Evolutionary conservation across 2,329 filamentous ascomycete genomes (phyloP).

Genomic region (Hypoxylon rubiginosum): DNA sequence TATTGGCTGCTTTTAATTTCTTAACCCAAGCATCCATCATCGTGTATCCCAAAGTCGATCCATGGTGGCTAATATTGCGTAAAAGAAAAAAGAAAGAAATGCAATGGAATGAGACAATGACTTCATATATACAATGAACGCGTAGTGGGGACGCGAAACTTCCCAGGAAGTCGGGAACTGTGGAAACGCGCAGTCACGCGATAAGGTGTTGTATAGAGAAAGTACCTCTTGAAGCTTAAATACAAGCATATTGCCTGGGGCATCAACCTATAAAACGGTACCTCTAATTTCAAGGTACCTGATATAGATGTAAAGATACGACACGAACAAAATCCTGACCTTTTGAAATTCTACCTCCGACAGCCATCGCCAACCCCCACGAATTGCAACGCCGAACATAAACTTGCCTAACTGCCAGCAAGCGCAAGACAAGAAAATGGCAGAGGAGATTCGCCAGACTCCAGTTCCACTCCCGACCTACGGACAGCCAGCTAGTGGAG

Average conservation of each 20-base stretch:
- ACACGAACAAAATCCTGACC: background rate
- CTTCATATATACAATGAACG: constrained; percentile 39
- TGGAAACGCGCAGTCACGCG: constrained; percentile 48
- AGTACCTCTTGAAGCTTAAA: background rate
- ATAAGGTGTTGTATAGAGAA: background rate
- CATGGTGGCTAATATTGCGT: constrained; percentile 20
- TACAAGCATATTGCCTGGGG: background rate
- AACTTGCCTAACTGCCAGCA: background rate
- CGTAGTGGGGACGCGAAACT: constrained; percentile 32
- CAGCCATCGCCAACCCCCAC: background rate
- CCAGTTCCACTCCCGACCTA: constrained; percentile 48
- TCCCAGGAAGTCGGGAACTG: constrained; percentile 1
- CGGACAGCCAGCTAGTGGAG: constrained; percentile 40
- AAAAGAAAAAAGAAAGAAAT: background rate
- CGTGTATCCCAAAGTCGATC: background rate
- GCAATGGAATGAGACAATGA: constrained; percentile 20
- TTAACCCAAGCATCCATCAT: constrained; percentile 52
- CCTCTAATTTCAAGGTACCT: background rate
- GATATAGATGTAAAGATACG: background rate
- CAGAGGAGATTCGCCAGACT: constrained; percentile 46
- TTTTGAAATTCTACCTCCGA: background rate
- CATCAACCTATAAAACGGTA: background rate
- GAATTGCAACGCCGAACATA: background rate
- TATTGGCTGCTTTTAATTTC: constrained; percentile 33
- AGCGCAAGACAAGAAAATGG: constrained; percentile 34